Base-by-base conservation (phyloP, 164 flowering plant species). In the Sedum album region DNA sequence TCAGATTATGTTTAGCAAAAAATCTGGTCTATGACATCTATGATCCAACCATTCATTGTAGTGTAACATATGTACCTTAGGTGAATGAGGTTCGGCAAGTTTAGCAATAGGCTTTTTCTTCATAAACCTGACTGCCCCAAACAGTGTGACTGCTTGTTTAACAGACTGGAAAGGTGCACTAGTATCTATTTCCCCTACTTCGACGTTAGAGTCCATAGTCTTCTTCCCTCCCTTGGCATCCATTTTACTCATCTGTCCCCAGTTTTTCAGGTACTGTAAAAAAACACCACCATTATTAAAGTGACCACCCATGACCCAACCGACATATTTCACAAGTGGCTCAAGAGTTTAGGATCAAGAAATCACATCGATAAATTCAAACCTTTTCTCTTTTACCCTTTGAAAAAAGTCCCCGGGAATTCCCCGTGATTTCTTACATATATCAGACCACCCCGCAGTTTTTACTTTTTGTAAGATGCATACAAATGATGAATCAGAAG, bases 121-220 rank as follows among this genome's bases (percentile, higher is more conserved):
- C 9, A 89, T 80, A 69, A 82, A 78, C 57, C 90, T 81, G 73
- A 90, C n/a, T n/a, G n/a, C n/a, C n/a, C n/a, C n/a, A n/a, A n/a
- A n/a, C n/a, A n/a, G n/a, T n/a, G n/a, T n/a, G n/a, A n/a, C 93
- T 41, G 96, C 96, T 79, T 88, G 96, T 83, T 88, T 93, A 69
- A 93, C 98, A 69, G 98, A 93, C 65, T 88, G 89, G 21, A 51
- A n/a, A 21, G 57, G 57, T 51, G 57, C 57, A 21, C 26, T 51
- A 2, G 57, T 51, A 26, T 51, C 57, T 21, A 51, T 51, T 10
- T 21, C 57, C 21, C 57, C 57, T 5, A 23, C 57, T 51, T 51
- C 57, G 9, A 51, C 26, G n/a, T 21, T 51, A 13, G 57, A n/a
- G 8, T 51, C 57, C 28, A 13, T 51, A 21, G 28, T 51, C 57